Base-by-base conservation (phyloP, 2,329 filamentous ascomycete species). In the Meredithiella fracta region DNA sequence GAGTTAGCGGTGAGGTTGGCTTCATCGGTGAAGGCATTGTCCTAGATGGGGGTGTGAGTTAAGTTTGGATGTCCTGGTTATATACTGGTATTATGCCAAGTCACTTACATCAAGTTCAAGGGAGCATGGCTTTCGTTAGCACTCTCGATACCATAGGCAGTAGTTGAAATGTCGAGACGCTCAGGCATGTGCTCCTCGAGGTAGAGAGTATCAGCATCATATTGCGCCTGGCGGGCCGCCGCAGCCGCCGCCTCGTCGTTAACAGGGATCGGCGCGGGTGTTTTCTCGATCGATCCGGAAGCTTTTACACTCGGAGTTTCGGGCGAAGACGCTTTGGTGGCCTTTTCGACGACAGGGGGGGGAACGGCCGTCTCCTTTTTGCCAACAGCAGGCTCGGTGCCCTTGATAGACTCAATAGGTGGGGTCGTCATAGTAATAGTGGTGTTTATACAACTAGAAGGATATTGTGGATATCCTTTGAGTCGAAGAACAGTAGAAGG, bases 171-270 rank as follows among this genome's bases (percentile, higher is more conserved):
- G 42, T 58, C 57, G 20, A 58, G 53, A 9, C 53, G 29, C 14
- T 58, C 49, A 14, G 57, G 57, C 57, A 58, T 55, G 49, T 58
- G 57, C 40, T 58, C 57, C 23, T 58, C 57, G 6, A 58, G 57
- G 17, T 58, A 58, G 20, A 58, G 42, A 17, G 57, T 55, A 23
- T 58, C 57, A 5, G 53, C 53, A 7, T 58, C 57, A 26, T 58
- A 58, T 34, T 54, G 53, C 11, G 57, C 57, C 11, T 29, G 53
- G 22, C 53, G 47, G 17, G 53, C 20, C 7, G 31, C 23, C 4
- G 37, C 53, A 26, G 56, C n/a, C 11, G 52, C 44, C 11, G 25
- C 44, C 3, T 42, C 44, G 6, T 40, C 20, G 7, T 51, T 25
- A 20, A 44, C 34, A 20, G 34, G 14, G 25, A 44, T 47, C 8